These are phyloP conservation scores for Ustilago esculenta DNA, from an alignment of 1,284 basidiomycete genomes.

Conservation along the genomic window DNA sequence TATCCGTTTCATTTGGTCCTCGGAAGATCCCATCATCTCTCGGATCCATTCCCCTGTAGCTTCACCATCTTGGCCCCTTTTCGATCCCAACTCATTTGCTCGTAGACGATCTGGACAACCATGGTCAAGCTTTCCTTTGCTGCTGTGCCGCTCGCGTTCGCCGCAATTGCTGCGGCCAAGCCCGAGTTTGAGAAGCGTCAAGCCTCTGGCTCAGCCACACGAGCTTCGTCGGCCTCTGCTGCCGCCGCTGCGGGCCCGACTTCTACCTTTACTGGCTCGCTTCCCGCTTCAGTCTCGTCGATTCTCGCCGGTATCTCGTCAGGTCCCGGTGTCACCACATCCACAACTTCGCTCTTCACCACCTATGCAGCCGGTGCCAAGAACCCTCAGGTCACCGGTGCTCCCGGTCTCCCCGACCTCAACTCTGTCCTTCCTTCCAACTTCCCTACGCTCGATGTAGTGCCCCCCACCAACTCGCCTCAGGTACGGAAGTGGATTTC, in stretches of 20 bases:
- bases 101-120: conserved; percentile 16
- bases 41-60: neutral
- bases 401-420: conserved; percentile 50
- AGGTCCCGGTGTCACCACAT: conserved; percentile 37
- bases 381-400: conserved; percentile 56
- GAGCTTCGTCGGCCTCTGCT: conserved; percentile 15
- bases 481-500: conserved; percentile 79
- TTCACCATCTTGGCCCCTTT: neutral
- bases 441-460: conserved; percentile 78
- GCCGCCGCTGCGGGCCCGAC: conserved; percentile 38
- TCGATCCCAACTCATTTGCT: neutral
- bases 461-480: conserved; percentile 76
- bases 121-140: conserved; percentile 47
- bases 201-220: conserved; percentile 17
- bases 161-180: conserved; percentile 28
- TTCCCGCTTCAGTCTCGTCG: conserved; percentile 48
- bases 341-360: conserved; percentile 49
- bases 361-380: conserved; percentile 51
- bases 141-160: conserved; percentile 33
- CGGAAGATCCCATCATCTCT: no score
- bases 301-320: conserved; percentile 51
- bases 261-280: conserved; percentile 51
- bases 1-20: neutral
- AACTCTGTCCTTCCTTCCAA: conserved; percentile 62
- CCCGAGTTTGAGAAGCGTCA: conserved; percentile 39